phyloP scores from a whole-genome alignment of 2,329 filamentous ascomycete genomes.

The Fusarium vanettenii region DNA sequence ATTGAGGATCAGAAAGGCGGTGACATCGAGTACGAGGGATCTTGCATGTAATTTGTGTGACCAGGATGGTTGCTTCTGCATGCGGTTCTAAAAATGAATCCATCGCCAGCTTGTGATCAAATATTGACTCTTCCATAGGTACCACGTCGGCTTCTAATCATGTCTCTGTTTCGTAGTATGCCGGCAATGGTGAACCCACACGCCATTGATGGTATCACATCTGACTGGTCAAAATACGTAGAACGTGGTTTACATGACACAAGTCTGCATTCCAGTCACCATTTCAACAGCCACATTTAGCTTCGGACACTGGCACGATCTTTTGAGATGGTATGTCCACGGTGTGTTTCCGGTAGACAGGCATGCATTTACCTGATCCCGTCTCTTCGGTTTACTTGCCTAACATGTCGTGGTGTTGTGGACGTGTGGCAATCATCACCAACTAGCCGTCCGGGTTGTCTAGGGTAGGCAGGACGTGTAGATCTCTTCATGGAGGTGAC shows the following conservation, averaged over 20 bases:
- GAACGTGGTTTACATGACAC: not conserved
- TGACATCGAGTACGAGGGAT: not conserved
- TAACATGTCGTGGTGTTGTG: not conserved
- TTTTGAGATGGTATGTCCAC: not conserved
- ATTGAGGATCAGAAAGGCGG: not conserved
- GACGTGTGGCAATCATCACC: not conserved
- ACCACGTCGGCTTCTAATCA: not conserved
- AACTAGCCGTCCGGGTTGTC: not conserved
- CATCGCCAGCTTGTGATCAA: not conserved
- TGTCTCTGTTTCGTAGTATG: not conserved
- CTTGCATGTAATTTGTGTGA: conserved; percentile 7
- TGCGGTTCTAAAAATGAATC: conserved; percentile 2
- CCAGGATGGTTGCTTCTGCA: not conserved
- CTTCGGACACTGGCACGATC: not conserved
- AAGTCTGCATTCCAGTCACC: conserved; percentile 4
- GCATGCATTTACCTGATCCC: not conserved
- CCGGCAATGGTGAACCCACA: not conserved
- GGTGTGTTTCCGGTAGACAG: not conserved
- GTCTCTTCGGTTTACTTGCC: not conserved
- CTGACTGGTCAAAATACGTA: not conserved
- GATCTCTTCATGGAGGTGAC: not conserved
- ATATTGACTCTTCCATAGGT: not conserved
- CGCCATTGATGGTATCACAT: not conserved
- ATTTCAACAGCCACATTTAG: not conserved
- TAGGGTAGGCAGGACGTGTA: not conserved